A percentile compares a stretch with the other conserved stretches of the same genome.
Evolutionary conservation across 345 rosid genomes (phyloP).

Genomic region (Populus pruinosa): DNA sequence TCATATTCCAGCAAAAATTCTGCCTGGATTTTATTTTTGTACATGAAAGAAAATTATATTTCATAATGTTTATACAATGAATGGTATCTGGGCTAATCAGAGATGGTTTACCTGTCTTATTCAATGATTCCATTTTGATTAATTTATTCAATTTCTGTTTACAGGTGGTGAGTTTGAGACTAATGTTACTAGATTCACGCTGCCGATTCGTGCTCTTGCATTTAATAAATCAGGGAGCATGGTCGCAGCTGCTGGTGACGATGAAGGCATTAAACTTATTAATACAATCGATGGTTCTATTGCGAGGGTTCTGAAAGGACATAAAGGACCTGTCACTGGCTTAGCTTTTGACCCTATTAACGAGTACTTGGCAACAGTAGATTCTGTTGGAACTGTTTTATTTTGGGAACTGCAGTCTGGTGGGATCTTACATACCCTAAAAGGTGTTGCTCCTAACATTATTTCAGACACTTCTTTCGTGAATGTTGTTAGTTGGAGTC

Average conservation of each 20-base stretch:
- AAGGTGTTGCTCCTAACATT: slow-evolving; percentile 61
- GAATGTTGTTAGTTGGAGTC: slow-evolving; percentile 85
- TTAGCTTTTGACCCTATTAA: slow-evolving; percentile 75
- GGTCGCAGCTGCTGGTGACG: slow-evolving; percentile 96
- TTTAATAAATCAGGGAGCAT: slow-evolving; percentile 85
- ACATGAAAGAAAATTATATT: no score
- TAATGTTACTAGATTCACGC: slow-evolving; percentile 82
- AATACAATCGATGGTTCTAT: slow-evolving; percentile 90
- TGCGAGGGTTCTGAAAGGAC: slow-evolving; percentile 82
- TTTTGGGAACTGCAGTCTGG: slow-evolving; percentile 91
- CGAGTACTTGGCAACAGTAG: slow-evolving; percentile 80
- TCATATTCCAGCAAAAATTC: no score
- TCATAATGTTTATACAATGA: no score
- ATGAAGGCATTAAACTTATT: slow-evolving; percentile 91
- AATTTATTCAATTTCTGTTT: background rate
- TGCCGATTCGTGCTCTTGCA: slow-evolving; percentile 81
- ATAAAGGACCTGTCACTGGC: slow-evolving; percentile 80
- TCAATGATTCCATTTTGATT: background rate
- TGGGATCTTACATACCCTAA: slow-evolving; percentile 49
- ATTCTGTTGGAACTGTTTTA: slow-evolving; percentile 74
- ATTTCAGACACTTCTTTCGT: slow-evolving; percentile 53
- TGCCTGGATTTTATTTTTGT: no score
- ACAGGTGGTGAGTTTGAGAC: slow-evolving; percentile 93
- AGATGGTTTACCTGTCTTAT: background rate
- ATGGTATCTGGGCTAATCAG: no score